Percentiles rank a stretch among this genome's conserved stretches.
Conservation (phyloP, 2,329 filamentous ascomycete genomes). For the Arthrobotrys pseudoclavata region DNA sequence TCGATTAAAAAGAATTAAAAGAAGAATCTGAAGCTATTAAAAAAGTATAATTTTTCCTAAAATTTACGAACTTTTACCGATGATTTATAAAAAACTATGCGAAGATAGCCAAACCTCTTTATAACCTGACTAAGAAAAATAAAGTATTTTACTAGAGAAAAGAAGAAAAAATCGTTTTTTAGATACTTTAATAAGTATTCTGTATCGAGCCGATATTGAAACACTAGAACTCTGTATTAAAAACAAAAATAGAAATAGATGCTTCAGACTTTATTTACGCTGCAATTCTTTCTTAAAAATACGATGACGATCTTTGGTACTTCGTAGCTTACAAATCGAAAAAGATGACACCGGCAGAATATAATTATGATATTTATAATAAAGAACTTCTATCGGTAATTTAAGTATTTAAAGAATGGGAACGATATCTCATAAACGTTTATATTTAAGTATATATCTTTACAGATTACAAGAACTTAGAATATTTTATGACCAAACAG, state of each 20-base stretch:
- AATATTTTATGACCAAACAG: conserved; percentile 21
- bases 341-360: conserved; percentile 4
- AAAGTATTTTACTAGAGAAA: not conserved
- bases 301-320: not conserved
- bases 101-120: conserved; percentile 12
- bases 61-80: conserved; percentile 10
- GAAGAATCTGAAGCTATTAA: not conserved
- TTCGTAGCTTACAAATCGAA: not conserved
- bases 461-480: conserved; percentile 3
- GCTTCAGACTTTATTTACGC: not conserved
- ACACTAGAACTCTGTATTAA: not conserved
- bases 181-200: conserved; percentile 1
- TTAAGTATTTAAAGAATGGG: conserved; percentile 8
- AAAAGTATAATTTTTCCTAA: conserved; percentile 10
- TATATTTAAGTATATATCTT: conserved; percentile 14
- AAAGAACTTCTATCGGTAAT: conserved; percentile 4
- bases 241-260: conserved; percentile 11
- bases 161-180: not conserved
- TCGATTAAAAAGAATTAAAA: conserved; percentile 16
- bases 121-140: not conserved
- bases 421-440: conserved; percentile 8
- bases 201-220: not conserved
- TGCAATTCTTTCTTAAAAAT: conserved; percentile 6
- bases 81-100: conserved; percentile 17
- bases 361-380: conserved; percentile 19